Evolutionary conservation across 768 basidiomycete genomes (phyloP).

Genomic region (Mycena galericulata): DNA sequence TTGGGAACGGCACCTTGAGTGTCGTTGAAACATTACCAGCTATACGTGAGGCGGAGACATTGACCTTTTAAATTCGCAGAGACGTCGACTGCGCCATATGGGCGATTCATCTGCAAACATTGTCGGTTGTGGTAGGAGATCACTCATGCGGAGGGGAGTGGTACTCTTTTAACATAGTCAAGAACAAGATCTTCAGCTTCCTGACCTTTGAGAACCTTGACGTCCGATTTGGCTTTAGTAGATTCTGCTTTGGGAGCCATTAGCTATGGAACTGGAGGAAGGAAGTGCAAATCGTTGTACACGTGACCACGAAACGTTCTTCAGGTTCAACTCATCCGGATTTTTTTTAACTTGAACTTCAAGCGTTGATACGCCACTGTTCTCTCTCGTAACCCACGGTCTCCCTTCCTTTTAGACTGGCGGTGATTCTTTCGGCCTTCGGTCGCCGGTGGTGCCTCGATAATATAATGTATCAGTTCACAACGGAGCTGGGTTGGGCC

Average conservation of each 20-base stretch:
- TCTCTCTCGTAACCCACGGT: no score
- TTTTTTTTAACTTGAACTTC: background rate
- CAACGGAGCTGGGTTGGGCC: no score
- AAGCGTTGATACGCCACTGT: background rate
- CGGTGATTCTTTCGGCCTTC: no score
- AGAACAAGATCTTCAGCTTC: slow-evolving; percentile 85
- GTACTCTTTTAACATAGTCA: slow-evolving; percentile 82
- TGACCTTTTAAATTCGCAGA: slow-evolving; percentile 83
- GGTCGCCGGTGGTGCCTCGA: background rate
- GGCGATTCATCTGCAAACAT: slow-evolving; percentile 83
- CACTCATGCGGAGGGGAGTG: slow-evolving; percentile 11
- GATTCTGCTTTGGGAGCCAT: slow-evolving; percentile 59
- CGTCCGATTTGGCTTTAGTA: slow-evolving; percentile 58
- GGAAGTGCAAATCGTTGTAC: background rate
- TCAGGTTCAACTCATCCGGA: no score
- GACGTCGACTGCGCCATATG: slow-evolving; percentile 92
- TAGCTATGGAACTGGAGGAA: background rate
- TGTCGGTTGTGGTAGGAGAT: slow-evolving; percentile 17
- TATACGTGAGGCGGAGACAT: background rate
- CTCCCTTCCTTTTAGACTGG: no score
- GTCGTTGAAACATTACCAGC: background rate
- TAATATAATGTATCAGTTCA: slow-evolving; percentile 22
- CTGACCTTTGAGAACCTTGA: slow-evolving; percentile 79
- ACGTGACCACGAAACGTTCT: slow-evolving; percentile 5
- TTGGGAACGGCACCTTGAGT: slow-evolving; percentile 80